Conservation (phyloP, 129 eudicot genomes). For the Artemisia argyi region DNA sequence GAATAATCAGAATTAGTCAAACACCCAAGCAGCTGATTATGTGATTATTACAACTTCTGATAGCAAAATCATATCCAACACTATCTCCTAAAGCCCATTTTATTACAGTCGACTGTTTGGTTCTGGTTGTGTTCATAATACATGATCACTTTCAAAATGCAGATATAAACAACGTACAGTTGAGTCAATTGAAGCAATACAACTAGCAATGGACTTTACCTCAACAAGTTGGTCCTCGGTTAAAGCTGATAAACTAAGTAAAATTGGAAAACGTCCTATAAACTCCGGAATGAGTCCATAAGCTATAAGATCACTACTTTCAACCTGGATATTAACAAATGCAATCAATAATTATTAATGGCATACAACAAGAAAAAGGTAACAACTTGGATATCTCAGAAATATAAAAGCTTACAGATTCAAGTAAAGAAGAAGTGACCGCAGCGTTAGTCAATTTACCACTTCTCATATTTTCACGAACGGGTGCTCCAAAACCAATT, state of each 20-base stretch:
- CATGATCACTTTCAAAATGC: too few relatives aligned
- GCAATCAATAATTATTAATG: neutral
- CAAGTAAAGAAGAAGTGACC: slow-evolving; percentile 75
- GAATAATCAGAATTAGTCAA: too few relatives aligned
- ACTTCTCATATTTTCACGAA: slow-evolving; percentile 93
- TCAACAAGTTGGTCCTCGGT: slow-evolving; percentile 88
- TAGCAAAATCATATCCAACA: too few relatives aligned
- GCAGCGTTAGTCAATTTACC: slow-evolving; percentile 59
- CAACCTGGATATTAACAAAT: slow-evolving; percentile 51
- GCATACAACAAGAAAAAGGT: slow-evolving; percentile 3
- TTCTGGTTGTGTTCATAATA: too few relatives aligned
- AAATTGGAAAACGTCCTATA: slow-evolving; percentile 90
- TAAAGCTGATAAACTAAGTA: slow-evolving; percentile 78
- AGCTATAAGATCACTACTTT: slow-evolving; percentile 92
- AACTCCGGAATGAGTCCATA: slow-evolving; percentile 95
- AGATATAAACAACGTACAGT: neutral
- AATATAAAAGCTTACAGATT: slow-evolving; percentile 58
- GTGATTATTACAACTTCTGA: too few relatives aligned
- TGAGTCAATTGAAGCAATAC: neutral
- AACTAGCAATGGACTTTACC: slow-evolving; percentile 37
- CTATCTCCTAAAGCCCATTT: neutral
- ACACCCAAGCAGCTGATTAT: neutral
- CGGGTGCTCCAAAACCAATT: slow-evolving; percentile 96
- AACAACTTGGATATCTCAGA: neutral
- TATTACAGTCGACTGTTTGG: neutral